Percentiles rank a stretch among this genome's conserved stretches.
Evolutionary conservation across 192 early-diverging fungal species (phyloP).

Genomic region (Coemansia sp.): DNA sequence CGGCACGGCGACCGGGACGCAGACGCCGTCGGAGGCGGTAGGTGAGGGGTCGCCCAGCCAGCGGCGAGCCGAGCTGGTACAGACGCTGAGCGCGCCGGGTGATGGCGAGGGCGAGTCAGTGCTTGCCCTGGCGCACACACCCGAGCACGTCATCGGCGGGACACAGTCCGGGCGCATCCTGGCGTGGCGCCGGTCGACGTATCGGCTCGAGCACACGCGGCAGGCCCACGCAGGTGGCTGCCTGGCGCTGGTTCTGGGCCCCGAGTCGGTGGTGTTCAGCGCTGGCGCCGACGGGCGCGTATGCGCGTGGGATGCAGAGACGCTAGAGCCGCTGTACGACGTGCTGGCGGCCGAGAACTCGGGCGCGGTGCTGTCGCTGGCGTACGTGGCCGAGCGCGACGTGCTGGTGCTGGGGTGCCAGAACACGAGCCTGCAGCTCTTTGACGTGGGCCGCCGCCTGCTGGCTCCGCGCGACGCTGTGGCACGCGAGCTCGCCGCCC

Average conservation of each 20-base stretch:
- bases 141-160: slow-evolving; percentile 62
- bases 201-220: slow-evolving; percentile 47
- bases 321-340: slow-evolving; percentile 57
- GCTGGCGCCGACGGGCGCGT: slow-evolving; percentile 67
- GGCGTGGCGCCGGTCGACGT: slow-evolving; percentile 57
- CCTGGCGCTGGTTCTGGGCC: slow-evolving; percentile 16
- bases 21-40: background rate
- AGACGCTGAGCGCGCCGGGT: slow-evolving; percentile 2
- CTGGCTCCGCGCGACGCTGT: background rate
- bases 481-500: slow-evolving; percentile 14
- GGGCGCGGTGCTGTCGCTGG: slow-evolving; percentile 66
- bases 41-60: too few relatives aligned
- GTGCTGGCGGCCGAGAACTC: slow-evolving; percentile 68
- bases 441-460: slow-evolving; percentile 30
- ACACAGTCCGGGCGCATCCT: slow-evolving; percentile 62
- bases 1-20: background rate
- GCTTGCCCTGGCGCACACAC: slow-evolving; percentile 59
- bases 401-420: slow-evolving; percentile 70
- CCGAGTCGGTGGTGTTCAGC: slow-evolving; percentile 16
- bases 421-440: slow-evolving; percentile 70
- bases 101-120: slow-evolving; percentile 51
- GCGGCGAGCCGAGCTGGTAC: too few relatives aligned
- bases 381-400: slow-evolving; percentile 53
- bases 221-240: slow-evolving; percentile 33
- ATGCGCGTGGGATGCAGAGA: slow-evolving; percentile 63